Base-by-base conservation (phyloP, 2,329 filamentous ascomycete genomes). In the Fusarium armeniacum region DNA sequence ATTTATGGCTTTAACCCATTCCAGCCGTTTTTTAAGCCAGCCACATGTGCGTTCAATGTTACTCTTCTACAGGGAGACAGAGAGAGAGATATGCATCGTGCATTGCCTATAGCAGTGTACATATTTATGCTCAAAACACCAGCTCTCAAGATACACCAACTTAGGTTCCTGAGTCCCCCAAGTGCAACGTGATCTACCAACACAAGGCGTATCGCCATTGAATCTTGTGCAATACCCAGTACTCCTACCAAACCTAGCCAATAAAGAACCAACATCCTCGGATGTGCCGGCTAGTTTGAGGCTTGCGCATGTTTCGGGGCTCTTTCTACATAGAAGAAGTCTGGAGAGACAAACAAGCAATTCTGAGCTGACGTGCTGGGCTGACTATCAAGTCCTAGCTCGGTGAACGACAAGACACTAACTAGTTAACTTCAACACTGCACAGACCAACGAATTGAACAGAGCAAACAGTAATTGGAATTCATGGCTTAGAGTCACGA, bases 401-500 rank as follows among this genome's bases (percentile, higher is more conserved):
- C 53, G 41, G 47, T 44, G 67, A 59, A 57, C 52, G 46, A 53
- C 38, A 58, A 64, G 38, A 70, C 44, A 56, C 54, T 32, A 26
- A 28, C 28, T 11, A 28, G 28, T 28, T 28, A 28, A 32, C 28
- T 38, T 54, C 49, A 49, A 41, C 51, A n/a, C 40, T 26, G 43
- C 32, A 20, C 40, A 52, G 30, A 53, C 51, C 24, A 49, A 52
- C 49, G 57, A 51, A 70, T 51, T 61, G 43, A 20, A 54, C 56
- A 52, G n/a, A 54, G 24, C 28, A 54, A 20, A 45, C 47, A 44
- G 32, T 38, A 51, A 55, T 36, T 63, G 66, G 67, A 70, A 69
- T 70, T 53, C 45, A 67, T 58, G 67, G 62, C 60, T 55, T 70
- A 44, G 26, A 43, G 62, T 54, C 59, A 50, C 49, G 63, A 62